Evolutionary conservation across 2,329 filamentous ascomycete genomes (phyloP), one percentile per base, ranked within the genome.

Genomic region (Sporothrix euskadiensis): DNA sequence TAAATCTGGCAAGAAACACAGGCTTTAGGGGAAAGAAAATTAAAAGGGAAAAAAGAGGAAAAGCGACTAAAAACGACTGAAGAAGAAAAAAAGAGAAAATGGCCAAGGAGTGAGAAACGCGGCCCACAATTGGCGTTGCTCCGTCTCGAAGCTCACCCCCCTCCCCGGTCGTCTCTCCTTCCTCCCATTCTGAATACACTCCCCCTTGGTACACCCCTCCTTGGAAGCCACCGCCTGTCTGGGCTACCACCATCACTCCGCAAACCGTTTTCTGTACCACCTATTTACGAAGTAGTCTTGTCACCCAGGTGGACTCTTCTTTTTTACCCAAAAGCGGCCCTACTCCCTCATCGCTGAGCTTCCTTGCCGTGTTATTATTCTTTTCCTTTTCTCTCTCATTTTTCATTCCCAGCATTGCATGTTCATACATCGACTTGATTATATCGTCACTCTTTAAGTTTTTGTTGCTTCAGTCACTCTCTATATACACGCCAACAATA

Each of bases 401-500:
- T 30, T 71, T 19, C 63, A 32, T 63, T 69, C 39, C 52, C 68
- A 73, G 47, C 63, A 69, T 66, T 61, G 41, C 22, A 44, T 61
- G 19, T 49, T 41, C 32, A 49, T 22, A 32, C 22, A 39, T 69
- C 59, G 26, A 71, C 69, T 61, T 71, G 22, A 22, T 71, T 47
- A 9, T 68, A 71, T 73, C 54, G 73, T 68, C 75, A 75, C 59
- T 76, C 75, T 22, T 76, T 76, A 71, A 71, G 69, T 75, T 71
- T 71, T 70, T 66, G 22, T 66, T 74, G 52, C 47, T 74, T 73
- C 49, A 47, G 49, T 61, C 65, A 49, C 49, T 71, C 71, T 68
- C 59, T 73, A 71, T 41, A 49, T n/a, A 57, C 49, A 52, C 65
- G 39, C n/a, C 39, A 49, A 52, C 69, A 54, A 49, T 44, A n/a